Conservation (phyloP, 2,329 filamentous ascomycete genomes). For the Zarea fungicola region DNA sequence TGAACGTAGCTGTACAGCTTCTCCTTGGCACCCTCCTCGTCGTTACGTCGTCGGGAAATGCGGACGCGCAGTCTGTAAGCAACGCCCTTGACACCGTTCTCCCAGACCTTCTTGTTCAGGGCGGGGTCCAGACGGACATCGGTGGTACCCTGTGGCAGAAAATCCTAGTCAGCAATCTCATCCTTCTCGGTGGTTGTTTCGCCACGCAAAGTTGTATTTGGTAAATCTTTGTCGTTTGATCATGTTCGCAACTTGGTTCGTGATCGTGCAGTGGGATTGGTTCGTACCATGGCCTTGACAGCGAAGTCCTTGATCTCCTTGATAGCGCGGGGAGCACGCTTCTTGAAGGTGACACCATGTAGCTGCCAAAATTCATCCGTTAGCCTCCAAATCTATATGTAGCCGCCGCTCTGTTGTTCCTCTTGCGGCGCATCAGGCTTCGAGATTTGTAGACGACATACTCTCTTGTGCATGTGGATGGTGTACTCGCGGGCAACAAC, state of each 20-base stretch:
- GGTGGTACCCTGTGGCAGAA: constrained; percentile 67
- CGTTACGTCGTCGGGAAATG: constrained; percentile 99
- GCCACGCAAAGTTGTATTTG: not conserved
- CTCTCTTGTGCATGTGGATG: constrained; percentile 98
- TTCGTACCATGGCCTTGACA: constrained; percentile 87
- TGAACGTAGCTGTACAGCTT: constrained; percentile 99
- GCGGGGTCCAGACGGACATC: constrained; percentile 98
- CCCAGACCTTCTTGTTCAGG: constrained; percentile 99
- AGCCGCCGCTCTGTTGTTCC: not conserved
- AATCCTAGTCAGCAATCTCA: constrained; percentile 11
- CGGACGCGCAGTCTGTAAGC: constrained; percentile 95
- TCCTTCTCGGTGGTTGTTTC: not conserved
- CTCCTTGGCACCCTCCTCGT: constrained; percentile 99
- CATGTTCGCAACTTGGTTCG: constrained; percentile 6
- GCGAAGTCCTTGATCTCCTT: constrained; percentile 99
- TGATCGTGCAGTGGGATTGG: not conserved
- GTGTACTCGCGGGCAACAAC: constrained; percentile 99
- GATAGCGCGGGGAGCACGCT: constrained; percentile 95
- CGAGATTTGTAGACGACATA: constrained; percentile 24
- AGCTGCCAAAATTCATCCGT: constrained; percentile 57
- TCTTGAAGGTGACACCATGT: constrained; percentile 98
- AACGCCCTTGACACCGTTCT: constrained; percentile 97
- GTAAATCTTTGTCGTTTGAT: not conserved
- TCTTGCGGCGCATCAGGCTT: not conserved
- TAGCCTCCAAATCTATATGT: constrained; percentile 6